These are phyloP conservation scores for Microsporum audouinii DNA, from an alignment of 2,329 filamentous ascomycete genomes.

Conservation along the genomic window DNA sequence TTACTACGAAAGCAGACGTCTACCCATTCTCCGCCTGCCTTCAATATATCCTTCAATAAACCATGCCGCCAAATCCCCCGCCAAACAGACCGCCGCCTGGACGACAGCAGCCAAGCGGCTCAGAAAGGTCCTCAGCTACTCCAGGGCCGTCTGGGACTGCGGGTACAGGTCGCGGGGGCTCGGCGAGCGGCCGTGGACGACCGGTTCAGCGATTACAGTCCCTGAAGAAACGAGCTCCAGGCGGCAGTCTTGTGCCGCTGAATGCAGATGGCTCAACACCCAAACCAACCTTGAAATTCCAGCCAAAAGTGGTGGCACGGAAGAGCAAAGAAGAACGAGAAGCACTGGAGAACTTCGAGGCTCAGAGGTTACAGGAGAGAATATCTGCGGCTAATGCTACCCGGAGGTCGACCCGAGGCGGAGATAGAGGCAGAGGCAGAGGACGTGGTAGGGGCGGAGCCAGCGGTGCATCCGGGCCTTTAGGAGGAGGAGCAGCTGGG, in stretches of 20 bases:
- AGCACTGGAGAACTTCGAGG: conserved; percentile 32
- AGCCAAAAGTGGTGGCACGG: conserved; percentile 32
- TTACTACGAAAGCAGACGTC: not conserved
- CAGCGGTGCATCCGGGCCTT: conserved; percentile 21
- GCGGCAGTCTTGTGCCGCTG: conserved; percentile 28
- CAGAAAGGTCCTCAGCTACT: conserved; percentile 6
- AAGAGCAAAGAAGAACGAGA: conserved; percentile 38
- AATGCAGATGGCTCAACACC: conserved; percentile 21
- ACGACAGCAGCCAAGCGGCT: not conserved
- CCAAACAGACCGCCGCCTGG: conserved; percentile 6
- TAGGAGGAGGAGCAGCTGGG: conserved; percentile 19
- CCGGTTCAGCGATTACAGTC: conserved; percentile 35
- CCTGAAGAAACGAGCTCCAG: conserved; percentile 29
- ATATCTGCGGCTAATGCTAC: conserved; percentile 30
- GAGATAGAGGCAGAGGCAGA: conserved; percentile 20
- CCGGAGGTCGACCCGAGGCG: conserved; percentile 6
- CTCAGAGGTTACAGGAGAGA: conserved; percentile 30
- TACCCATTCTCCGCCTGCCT: not conserved
- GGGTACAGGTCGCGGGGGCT: not conserved
- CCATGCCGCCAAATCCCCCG: conserved; percentile 11
- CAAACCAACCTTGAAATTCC: conserved; percentile 33
- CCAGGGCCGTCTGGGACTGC: conserved; percentile 2
- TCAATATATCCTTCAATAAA: not conserved
- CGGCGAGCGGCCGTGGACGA: conserved; percentile 9
- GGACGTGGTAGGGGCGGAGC: conserved; percentile 21